Evolutionary conservation across 2,329 filamentous ascomycete species (phyloP), one percentile per base, ranked within the genome.

Genomic region (Aspergillus glaucus): DNA sequence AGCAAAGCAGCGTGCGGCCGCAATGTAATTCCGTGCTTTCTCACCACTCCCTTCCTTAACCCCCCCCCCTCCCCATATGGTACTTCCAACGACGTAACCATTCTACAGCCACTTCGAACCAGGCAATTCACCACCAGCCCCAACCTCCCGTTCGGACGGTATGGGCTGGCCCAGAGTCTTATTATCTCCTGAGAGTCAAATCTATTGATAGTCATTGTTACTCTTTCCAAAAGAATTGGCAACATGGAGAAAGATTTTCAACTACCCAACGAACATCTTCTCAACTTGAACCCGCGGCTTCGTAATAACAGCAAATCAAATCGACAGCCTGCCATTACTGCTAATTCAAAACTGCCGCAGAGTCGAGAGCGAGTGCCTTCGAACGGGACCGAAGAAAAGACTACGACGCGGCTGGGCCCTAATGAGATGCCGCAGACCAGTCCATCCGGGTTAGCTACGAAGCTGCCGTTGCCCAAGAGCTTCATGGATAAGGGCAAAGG

Each of bases 281-380:
- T 66, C 44, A 65, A 63, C 44, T 57, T 65, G 32, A 58, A 59
- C 34, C 51, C 61, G 34, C 62, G 62, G 46, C 49, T 51, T 28
- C 53, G 52, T 14, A 43, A 52, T 39, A 19, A 17, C 37, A 45
- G 4, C 46, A 46, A 24, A 39, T 3, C 30, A 12, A 40, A 22
- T 0, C n/a, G 19, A 10, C 15, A 17, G 3, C 15, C 37, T 21
- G 2, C 17, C 19, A 15, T 12, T 15, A 19, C 10, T 19, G 0
- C 7, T 22, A 2, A 40, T 21, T 40, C 15, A 15, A 40, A 22
- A 21, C n/a, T 40, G 15, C 17, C 8, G 7, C 37, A 19, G 19
- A 40, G 9, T 3, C 37, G 3, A 40, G 34, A 36, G 17, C 37
- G 15, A 40, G 34, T 3, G 10, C 15, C 7, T 14, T 40, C 37